Percentiles rank a stretch among this genome's conserved stretches.
phyloP scores from a whole-genome alignment of 495 filamentous ascomycete species.

The Daldinia loculata region DNA sequence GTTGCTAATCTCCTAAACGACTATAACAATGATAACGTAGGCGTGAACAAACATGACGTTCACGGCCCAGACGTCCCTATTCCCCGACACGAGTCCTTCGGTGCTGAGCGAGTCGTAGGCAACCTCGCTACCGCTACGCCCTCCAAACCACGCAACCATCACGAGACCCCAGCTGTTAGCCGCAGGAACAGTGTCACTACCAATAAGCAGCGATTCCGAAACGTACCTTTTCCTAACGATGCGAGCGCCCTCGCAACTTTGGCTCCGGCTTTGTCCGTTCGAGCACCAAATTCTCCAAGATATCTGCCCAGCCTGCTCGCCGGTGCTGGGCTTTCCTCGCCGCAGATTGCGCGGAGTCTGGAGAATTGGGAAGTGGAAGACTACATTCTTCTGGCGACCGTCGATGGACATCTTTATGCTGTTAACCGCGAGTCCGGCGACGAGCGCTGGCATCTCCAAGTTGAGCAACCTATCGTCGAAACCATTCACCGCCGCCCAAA shows the following conservation, averaged over 20 bases:
- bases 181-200: constrained; percentile 31
- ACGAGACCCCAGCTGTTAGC: constrained; percentile 23
- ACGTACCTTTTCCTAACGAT: constrained; percentile 67
- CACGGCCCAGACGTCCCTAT: constrained; percentile 26
- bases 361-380: constrained; percentile 99
- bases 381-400: constrained; percentile 98
- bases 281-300: constrained; percentile 78
- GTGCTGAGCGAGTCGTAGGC: constrained; percentile 28
- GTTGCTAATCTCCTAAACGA: constrained; percentile 46
- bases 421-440: constrained; percentile 86
- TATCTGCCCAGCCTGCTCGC: constrained; percentile 58
- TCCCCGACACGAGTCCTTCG: constrained; percentile 45
- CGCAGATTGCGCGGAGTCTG: constrained; percentile 92
- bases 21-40: constrained; percentile 43
- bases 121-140: constrained; percentile 42
- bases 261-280: constrained; percentile 88
- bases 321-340: constrained; percentile 73
- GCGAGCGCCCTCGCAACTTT: constrained; percentile 93
- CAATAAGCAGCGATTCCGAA: constrained; percentile 53
- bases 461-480: constrained; percentile 86
- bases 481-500: constrained; percentile 83
- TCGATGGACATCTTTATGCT: constrained; percentile 95
- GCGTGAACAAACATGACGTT: constrained; percentile 32
- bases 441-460: constrained; percentile 82
- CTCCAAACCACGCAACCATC: constrained; percentile 38